These are phyloP conservation scores for Elaeis oleifera DNA, from an alignment of 202 grass and related monocot genomes.

Conservation along the genomic window DNA sequence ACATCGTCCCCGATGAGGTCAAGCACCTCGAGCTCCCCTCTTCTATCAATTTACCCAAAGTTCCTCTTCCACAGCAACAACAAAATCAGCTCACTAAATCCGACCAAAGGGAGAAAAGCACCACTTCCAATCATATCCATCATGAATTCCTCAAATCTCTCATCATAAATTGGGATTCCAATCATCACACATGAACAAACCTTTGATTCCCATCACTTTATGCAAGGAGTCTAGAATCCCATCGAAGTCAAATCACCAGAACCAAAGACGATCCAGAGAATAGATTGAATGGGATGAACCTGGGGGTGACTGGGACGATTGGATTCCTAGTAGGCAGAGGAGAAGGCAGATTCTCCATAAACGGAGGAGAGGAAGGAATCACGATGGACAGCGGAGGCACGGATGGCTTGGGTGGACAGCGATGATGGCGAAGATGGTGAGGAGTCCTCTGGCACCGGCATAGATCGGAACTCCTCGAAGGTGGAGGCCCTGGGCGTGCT, in stretches of 20 bases:
- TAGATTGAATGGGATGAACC: no score
- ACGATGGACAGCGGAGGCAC: conserved; percentile 7
- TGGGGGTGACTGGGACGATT: no score
- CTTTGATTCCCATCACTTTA: no score
- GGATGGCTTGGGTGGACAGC: conserved; percentile 19
- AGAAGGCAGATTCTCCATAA: not conserved
- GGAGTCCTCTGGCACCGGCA: conserved; percentile 1
- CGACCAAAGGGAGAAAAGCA: no score
- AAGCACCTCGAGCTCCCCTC: conserved; percentile 76
- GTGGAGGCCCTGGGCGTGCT: not conserved
- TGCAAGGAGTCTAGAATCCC: no score
- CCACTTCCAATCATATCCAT: no score
- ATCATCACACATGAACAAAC: no score
- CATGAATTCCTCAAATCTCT: no score
- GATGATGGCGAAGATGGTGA: not conserved
- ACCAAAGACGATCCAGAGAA: not conserved
- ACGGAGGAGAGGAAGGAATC: conserved; percentile 16
- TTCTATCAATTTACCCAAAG: conserved; percentile 10
- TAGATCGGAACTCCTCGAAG: not conserved
- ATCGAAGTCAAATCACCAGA: not conserved
- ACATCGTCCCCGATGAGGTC: conserved; percentile 71
- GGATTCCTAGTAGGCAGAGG: not conserved
- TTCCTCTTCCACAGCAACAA: no score
- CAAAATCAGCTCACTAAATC: no score
- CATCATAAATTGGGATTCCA: no score